Conservation (phyloP, 306 rosid genomes). For the Inga leiocalycina region DNA sequence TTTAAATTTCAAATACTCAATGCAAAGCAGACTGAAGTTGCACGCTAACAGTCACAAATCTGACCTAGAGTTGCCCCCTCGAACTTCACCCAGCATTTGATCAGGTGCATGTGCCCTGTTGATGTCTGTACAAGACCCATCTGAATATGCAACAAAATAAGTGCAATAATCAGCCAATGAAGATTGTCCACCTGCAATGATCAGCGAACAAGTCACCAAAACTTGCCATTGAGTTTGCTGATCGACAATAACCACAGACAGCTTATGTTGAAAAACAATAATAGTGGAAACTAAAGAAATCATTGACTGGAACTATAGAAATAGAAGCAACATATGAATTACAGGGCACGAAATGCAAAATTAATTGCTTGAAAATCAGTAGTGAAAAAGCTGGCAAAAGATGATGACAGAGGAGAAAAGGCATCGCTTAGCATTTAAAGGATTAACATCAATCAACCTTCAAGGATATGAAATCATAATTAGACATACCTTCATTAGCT, state of each 20-base stretch:
- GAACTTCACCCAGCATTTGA: conserved; percentile 97
- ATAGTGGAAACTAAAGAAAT: conserved; percentile 17
- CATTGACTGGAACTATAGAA: conserved; percentile 3
- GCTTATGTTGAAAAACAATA: conserved; percentile 2
- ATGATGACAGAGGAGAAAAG: conserved; percentile 17
- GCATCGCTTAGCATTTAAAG: background rate
- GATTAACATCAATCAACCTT: conserved; percentile 6
- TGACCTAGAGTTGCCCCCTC: conserved; percentile 91
- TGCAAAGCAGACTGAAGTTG: background rate
- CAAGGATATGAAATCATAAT: conserved; percentile 23
- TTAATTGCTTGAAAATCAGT: conserved; percentile 19
- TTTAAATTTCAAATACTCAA: conserved; percentile 4
- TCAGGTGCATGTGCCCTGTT: conserved; percentile 95
- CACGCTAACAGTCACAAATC: conserved; percentile 35
- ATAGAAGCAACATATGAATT: conserved; percentile 20
- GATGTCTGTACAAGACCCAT: conserved; percentile 94
- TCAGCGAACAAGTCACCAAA: conserved; percentile 28
- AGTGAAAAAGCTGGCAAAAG: conserved; percentile 18
- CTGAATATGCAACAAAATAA: conserved; percentile 94
- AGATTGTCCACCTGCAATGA: conserved; percentile 91
- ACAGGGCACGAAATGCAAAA: conserved; percentile 13
- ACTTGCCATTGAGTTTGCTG: conserved; percentile 7
- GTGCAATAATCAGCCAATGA: conserved; percentile 98
- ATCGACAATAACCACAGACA: background rate
- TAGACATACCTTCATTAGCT: conserved; percentile 76